Evolutionary conservation across 768 basidiomycete genomes (phyloP).

Genomic region (Boletellus emodensis): DNA sequence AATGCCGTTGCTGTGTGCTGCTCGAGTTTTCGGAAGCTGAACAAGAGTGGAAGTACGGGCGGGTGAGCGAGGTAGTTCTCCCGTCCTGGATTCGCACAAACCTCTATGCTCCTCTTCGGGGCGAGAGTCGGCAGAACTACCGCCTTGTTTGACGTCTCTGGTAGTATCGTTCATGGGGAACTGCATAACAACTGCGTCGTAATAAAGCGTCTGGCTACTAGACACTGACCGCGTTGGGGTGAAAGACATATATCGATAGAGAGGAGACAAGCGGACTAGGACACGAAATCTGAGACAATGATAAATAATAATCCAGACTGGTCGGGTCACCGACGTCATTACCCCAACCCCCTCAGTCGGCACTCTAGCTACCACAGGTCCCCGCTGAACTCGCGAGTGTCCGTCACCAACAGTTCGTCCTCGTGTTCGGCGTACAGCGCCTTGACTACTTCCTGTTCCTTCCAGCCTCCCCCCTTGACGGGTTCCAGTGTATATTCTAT

Average conservation of each 20-base stretch:
- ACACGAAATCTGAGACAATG: neutral
- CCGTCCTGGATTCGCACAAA: neutral
- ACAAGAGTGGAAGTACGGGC: neutral
- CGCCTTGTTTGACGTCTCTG: neutral
- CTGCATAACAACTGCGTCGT: constrained; percentile 43
- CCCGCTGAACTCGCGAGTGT: constrained; percentile 24
- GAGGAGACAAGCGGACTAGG: neutral
- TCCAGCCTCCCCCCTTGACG: constrained; percentile 33
- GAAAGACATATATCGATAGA: constrained; percentile 9
- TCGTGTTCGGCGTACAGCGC: constrained; percentile 33
- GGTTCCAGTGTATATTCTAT: constrained; percentile 82
- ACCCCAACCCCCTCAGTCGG: constrained; percentile 10
- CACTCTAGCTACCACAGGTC: constrained; percentile 14
- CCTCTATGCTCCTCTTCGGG: constrained; percentile 1
- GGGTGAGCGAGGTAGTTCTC: neutral
- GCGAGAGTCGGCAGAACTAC: neutral
- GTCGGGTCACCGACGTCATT: constrained; percentile 19
- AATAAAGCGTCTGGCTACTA: constrained; percentile 39
- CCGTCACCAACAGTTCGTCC: constrained; percentile 27
- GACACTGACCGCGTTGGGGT: constrained; percentile 15
- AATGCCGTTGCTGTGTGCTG: neutral
- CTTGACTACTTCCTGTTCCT: constrained; percentile 35
- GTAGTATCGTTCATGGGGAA: neutral
- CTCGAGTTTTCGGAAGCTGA: neutral
- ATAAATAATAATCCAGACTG: constrained; percentile 23